These are phyloP conservation scores for Aquilaria yunnanensis DNA, from an alignment of 345 rosid genomes.

Conservation along the genomic window DNA sequence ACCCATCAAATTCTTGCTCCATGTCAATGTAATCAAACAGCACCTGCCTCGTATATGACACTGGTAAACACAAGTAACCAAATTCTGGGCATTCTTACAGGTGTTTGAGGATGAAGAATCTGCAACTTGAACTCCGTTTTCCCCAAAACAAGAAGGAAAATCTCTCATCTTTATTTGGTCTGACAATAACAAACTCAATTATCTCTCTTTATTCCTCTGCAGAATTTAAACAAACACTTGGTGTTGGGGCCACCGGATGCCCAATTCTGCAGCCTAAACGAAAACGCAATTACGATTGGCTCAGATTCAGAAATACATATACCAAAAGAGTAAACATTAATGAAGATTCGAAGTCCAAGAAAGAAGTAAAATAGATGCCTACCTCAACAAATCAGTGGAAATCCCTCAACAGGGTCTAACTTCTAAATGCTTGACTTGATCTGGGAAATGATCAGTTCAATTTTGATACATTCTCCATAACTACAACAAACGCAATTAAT, in stretches of 20 bases:
- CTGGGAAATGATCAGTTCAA: conserved; percentile 6
- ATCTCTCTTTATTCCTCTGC: conserved; percentile 10
- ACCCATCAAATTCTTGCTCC: conserved; percentile 86
- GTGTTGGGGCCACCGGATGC: not conserved
- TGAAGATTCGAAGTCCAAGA: not conserved
- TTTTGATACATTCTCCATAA: not conserved
- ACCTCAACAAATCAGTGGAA: conserved; percentile 15
- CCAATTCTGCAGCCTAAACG: conserved; percentile 23
- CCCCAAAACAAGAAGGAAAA: conserved; percentile 87
- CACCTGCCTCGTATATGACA: conserved; percentile 49
- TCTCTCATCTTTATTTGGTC: conserved; percentile 48
- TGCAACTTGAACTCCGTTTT: conserved; percentile 76
- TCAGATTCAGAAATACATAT: conserved; percentile 1
- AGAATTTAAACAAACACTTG: conserved; percentile 27
- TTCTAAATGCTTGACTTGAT: conserved; percentile 18
- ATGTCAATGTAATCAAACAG: conserved; percentile 66
- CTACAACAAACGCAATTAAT: not conserved
- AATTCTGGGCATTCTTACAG: conserved; percentile 52
- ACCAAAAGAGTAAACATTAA: not conserved
- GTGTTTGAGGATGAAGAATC: conserved; percentile 62
- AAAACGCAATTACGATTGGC: conserved; percentile 1
- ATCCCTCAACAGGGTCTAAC: conserved; percentile 1
- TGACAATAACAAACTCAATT: conserved; percentile 10
- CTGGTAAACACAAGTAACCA: conserved; percentile 61
- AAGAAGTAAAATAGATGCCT: conserved; percentile 5